Conservation (phyloP, 1,284 basidiomycete species). For the Ceratobasidium sp. region DNA sequence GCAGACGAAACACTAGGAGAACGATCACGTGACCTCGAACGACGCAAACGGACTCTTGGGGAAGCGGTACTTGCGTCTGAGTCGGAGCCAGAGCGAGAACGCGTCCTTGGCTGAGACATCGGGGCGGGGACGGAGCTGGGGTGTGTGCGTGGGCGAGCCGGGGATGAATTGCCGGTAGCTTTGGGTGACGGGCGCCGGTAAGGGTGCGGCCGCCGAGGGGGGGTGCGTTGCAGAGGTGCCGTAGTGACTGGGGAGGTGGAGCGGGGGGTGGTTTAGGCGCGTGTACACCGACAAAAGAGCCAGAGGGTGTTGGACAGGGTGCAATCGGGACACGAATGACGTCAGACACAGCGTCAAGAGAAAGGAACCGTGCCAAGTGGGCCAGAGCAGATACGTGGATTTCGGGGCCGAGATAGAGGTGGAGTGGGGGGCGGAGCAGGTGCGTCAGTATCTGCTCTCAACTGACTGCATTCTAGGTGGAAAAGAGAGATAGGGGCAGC, state of each 20-base stretch:
- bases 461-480: not conserved
- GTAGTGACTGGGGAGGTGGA: slow-evolving; percentile 41
- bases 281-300: slow-evolving; percentile 15
- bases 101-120: slow-evolving; percentile 25
- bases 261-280: slow-evolving; percentile 34
- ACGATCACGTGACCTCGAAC: slow-evolving; percentile 39
- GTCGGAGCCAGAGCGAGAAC: slow-evolving; percentile 34
- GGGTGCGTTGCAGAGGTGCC: slow-evolving; percentile 31
- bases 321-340: slow-evolving; percentile 3
- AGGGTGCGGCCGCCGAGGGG: slow-evolving; percentile 25
- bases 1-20: slow-evolving; percentile 7
- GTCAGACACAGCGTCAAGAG: slow-evolving; percentile 11
- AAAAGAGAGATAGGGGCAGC: not conserved
- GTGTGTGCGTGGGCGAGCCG: slow-evolving; percentile 1
- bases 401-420: slow-evolving; percentile 20
- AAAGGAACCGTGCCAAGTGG: not conserved
- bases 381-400: not conserved
- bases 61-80: slow-evolving; percentile 33
- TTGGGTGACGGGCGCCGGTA: slow-evolving; percentile 27
- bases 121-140: not conserved
- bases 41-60: slow-evolving; percentile 41
- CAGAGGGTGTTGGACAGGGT: slow-evolving; percentile 9
- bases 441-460: slow-evolving; percentile 17
- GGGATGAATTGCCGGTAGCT: slow-evolving; percentile 33
- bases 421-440: not conserved